Evolutionary conservation across 352 stramenopile species (phyloP), one percentile per base, ranked within the genome.

Genomic region (Blastocystis hominis): DNA sequence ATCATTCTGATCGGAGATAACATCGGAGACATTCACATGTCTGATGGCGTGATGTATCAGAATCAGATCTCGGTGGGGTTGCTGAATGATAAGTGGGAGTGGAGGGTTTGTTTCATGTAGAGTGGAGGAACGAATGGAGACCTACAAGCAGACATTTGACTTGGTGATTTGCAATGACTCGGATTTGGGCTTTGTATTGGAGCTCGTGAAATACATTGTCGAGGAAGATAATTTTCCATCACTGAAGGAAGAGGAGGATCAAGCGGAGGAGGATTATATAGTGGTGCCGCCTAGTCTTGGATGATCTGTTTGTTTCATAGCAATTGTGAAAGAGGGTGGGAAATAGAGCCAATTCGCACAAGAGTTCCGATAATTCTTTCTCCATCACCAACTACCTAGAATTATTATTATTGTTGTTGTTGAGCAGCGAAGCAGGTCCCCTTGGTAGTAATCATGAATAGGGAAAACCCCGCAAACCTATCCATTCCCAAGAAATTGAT

Each of bases 1-100:
- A 86, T 86, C 40, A 86, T 86, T 75, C 36, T 86, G 10, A 86
- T 86, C 36, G 75, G 75, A 15, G 75, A 86, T 9, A 86, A 86
- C 40, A 13, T 86, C 38, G 75, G 75, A 38, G 75, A 86, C 44
- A 75, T 86, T 36, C 56, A 72, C 24, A 86, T 86, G 75, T 86
- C 75, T 36, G 56, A 86, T 36, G 75, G 75, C 15, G 62, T 86
- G 7, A 50, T 36, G 13, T 86, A 50, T 42, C 55, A 69, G 40
- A 86, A 69, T 69, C 75, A 75, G 46, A 69, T 86, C n/a, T 55
- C 75, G 5, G 46, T 86, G 9, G 75, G 75, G 5, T 38, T 86
- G 20, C 55, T 86, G 20, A 86, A 86, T 24, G 75, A 86, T 24
- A 47, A 38, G 75, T 86, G 24, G 47, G 6, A 15, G 36, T 9